Percentiles rank a stretch among this genome's conserved stretches.
Evolutionary conservation across 768 basidiomycete species (phyloP).

Genomic region (Mycena olivaceomarginata): DNA sequence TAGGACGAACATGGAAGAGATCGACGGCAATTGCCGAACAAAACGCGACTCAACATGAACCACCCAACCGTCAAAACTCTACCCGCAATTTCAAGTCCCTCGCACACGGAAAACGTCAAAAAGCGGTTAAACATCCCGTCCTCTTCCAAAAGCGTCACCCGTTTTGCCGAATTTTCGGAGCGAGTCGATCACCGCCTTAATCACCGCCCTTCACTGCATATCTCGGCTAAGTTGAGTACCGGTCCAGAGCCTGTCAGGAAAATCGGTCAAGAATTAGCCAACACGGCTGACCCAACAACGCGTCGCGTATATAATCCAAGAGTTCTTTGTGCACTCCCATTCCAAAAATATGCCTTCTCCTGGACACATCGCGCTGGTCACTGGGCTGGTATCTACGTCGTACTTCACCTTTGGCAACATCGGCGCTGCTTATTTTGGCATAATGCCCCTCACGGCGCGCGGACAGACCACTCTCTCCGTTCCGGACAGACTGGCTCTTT

Average conservation of each 20-base stretch:
- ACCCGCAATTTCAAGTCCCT: too few species aligned
- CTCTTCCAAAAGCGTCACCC: too few species aligned
- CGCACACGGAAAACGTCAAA: too few species aligned
- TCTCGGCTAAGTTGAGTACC: too few species aligned
- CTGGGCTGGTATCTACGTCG: conserved; percentile 10
- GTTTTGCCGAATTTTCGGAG: too few species aligned
- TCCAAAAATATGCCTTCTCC: conserved; percentile 24
- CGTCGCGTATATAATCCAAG: too few species aligned
- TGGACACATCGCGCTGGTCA: conserved; percentile 8
- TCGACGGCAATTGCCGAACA: not conserved
- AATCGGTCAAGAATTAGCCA: not conserved
- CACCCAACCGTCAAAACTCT: not conserved
- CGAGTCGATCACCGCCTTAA: too few species aligned
- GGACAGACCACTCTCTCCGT: conserved; percentile 15
- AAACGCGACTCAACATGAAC: too few species aligned
- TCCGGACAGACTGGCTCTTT: conserved; percentile 5
- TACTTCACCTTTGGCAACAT: conserved; percentile 30
- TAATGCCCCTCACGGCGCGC: conserved; percentile 21
- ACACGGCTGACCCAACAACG: not conserved
- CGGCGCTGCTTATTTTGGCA: conserved; percentile 10
- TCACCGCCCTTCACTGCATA: too few species aligned
- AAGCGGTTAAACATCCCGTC: too few species aligned
- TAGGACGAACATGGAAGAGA: conserved; percentile 36
- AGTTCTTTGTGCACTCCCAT: not conserved
- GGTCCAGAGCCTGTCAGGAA: too few species aligned